A percentile compares a stretch with the other conserved stretches of the same genome.
Evolutionary conservation across 169 alveolate species (phyloP).

Genomic region (Plasmodium inui): DNA sequence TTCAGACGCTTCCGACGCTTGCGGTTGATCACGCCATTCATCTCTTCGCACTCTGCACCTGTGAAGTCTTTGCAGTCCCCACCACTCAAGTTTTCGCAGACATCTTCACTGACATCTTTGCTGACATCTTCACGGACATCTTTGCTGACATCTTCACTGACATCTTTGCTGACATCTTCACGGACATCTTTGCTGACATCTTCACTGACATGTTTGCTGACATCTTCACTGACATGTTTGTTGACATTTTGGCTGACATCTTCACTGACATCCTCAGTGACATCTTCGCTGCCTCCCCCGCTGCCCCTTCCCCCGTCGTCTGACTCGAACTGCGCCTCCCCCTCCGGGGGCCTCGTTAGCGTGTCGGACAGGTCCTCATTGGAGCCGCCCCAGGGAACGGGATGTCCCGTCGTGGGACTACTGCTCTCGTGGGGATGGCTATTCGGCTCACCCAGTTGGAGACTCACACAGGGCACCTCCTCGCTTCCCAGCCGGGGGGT

Average conservation of each 20-base stretch:
- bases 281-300: neutral
- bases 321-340: neutral
- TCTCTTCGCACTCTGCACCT: neutral
- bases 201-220: neutral
- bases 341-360: neutral
- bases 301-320: neutral
- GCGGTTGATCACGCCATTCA: no score
- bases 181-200: no score
- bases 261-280: neutral
- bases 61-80: neutral
- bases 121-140: no score
- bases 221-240: neutral
- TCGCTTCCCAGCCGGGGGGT: neutral
- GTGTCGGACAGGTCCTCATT: neutral
- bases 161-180: neutral
- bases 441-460: neutral
- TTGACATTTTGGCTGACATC: no score
- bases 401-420: neutral
- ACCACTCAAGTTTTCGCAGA: neutral
- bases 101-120: neutral
- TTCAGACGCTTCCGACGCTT: neutral
- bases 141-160: neutral
- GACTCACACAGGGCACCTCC: neutral
- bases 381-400: neutral
- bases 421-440: neutral